Base-by-base conservation (phyloP, 257 asterid genomes). In the Salvia rosmarinus region DNA sequence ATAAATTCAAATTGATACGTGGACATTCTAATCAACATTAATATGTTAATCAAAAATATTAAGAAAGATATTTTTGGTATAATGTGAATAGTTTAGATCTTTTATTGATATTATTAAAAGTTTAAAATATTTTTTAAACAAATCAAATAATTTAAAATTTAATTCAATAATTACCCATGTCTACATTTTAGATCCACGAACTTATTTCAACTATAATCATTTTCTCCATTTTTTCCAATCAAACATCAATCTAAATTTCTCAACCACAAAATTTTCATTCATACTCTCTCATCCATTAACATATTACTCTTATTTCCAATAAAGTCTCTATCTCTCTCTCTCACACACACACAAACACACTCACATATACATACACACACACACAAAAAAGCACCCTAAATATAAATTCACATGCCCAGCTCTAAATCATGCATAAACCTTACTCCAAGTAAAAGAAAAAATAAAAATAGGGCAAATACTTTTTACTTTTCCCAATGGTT, bases 151-250 rank as follows among this genome's bases (percentile, higher is more conserved):
- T n/a, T n/a, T n/a, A n/a, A n/a, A n/a, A n/a, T n/a, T n/a, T n/a
- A n/a, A n/a, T n/a, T n/a, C n/a, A n/a, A n/a, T n/a, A n/a, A n/a
- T n/a, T n/a, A n/a, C n/a, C n/a, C 61, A 55, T 55, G 19, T 37
- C 61, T 55, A 55, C 19, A 55, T 23, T 54, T 54, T 21, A 21
- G 60, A 54, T 54, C 20, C 60, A 54, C 34, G n/a, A 52, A 9
- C 25, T 21, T n/a, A 20, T 52, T 21, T 52, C 6, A 4, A 21
- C 60, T 21, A 4, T 8, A 54, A 49, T 47, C 6, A 21, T 23
- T 23, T 55, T 23, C 8, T 13, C 37, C 35, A 55, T 55, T 23
- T 55, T 19, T 14, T 6, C 61, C 37, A 23, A 55, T 55, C 16
- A 55, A 54, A 55, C 8, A 4, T 12, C 13, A 20, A 9, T 0